Conservation (phyloP, 75 land plant species). For the Adiantum capillusveneris region DNA sequence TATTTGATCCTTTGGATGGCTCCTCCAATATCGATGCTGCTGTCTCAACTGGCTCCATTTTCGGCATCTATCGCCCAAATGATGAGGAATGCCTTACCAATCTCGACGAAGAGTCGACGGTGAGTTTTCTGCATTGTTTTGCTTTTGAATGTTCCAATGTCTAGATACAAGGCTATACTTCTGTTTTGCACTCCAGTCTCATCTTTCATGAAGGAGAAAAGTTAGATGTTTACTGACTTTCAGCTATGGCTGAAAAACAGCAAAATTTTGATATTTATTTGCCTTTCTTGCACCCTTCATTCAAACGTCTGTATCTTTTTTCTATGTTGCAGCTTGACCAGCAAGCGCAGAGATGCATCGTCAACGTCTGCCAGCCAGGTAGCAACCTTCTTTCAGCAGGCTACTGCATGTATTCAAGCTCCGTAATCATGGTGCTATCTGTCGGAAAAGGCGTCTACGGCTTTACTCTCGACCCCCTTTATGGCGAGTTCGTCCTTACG, state of each 20-base stretch:
- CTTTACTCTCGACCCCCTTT: slow-evolving; percentile 85
- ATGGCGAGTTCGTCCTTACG: slow-evolving; percentile 83
- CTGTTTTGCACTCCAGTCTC: too few relatives aligned
- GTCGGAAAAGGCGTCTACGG: slow-evolving; percentile 76
- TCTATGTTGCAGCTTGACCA: slow-evolving; percentile 1
- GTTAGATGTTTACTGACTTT: too few relatives aligned
- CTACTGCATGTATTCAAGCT: slow-evolving; percentile 99
- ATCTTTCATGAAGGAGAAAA: too few relatives aligned
- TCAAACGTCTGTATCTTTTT: too few relatives aligned
- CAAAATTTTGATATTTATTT: too few relatives aligned
- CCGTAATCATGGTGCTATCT: slow-evolving; percentile 70
- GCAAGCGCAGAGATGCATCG: slow-evolving; percentile 51
- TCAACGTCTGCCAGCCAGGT: slow-evolving; percentile 90
- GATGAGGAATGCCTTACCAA: slow-evolving; percentile 67
- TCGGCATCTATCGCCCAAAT: slow-evolving; percentile 78
- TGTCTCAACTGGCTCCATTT: slow-evolving; percentile 89
- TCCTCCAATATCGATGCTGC: slow-evolving; percentile 94
- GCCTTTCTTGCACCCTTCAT: too few relatives aligned
- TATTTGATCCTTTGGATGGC: slow-evolving; percentile 91
- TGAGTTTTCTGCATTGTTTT: slow-evolving; percentile 21
- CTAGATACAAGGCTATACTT: too few relatives aligned
- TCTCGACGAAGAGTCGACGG: slow-evolving; percentile 37
- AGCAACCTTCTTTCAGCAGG: slow-evolving; percentile 83
- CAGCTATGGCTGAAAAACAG: too few relatives aligned
- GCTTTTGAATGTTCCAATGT: too few relatives aligned